Conservation (phyloP, 768 basidiomycete species). For the Trichaptum fuscoviolaceum region DNA sequence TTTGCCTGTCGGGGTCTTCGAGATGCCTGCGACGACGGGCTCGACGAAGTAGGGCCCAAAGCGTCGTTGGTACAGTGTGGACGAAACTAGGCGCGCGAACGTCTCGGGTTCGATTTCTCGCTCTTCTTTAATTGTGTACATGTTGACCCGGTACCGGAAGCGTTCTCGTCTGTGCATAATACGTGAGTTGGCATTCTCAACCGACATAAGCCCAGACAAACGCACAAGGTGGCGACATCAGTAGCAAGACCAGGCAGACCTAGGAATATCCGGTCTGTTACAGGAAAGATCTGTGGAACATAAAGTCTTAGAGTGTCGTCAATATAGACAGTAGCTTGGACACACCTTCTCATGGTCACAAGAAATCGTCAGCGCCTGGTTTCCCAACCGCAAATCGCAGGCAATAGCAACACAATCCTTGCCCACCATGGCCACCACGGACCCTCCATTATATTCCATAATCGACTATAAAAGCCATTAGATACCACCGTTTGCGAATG, state of each 20-base stretch:
- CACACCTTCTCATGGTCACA: constrained; percentile 91
- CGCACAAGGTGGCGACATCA: constrained; percentile 88
- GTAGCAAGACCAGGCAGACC: constrained; percentile 91
- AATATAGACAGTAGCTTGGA: background rate
- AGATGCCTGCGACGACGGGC: constrained; percentile 91
- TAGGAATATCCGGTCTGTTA: constrained; percentile 87
- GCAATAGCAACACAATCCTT: constrained; percentile 99
- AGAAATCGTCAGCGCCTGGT: constrained; percentile 79
- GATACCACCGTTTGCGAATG: background rate
- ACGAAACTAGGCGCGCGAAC: constrained; percentile 92
- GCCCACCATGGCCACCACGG: constrained; percentile 98
- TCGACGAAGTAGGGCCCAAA: constrained; percentile 97
- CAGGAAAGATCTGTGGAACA: constrained; percentile 74
- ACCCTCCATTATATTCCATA: constrained; percentile 95
- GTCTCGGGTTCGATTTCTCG: constrained; percentile 94
- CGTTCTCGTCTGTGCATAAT: constrained; percentile 63
- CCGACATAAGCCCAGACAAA: constrained; percentile 11
- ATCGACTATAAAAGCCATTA: constrained; percentile 51
- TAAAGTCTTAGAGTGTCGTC: constrained; percentile 14
- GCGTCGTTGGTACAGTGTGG: constrained; percentile 91
- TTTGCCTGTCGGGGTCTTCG: constrained; percentile 62
- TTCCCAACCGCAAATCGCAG: constrained; percentile 87
- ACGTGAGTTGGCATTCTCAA: constrained; percentile 4
- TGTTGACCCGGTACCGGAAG: constrained; percentile 92
- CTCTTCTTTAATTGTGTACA: constrained; percentile 99